phyloP scores from a whole-genome alignment of 2,329 filamentous ascomycete species.

The Lasiodiplodia gonubiensis region DNA sequence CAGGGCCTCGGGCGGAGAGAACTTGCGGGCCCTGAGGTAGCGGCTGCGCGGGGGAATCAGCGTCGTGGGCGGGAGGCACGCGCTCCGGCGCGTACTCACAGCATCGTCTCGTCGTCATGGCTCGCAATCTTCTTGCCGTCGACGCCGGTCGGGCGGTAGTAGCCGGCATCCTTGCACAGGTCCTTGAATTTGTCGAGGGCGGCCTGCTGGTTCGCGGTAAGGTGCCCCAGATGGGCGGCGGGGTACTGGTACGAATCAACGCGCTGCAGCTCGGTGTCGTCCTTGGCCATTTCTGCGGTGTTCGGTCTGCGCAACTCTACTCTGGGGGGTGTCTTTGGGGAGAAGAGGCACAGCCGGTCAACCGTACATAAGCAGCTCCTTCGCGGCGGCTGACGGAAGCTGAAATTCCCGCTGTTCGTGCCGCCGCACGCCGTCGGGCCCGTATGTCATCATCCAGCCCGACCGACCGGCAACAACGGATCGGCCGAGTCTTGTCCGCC shows the following conservation, averaged over 20 bases:
- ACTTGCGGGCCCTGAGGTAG: slow-evolving; percentile 84
- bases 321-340: neutral
- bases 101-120: slow-evolving; percentile 74
- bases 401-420: slow-evolving; percentile 7
- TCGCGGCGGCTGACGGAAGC: slow-evolving; percentile 22
- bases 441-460: slow-evolving; percentile 21
- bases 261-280: slow-evolving; percentile 38
- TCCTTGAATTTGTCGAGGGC: slow-evolving; percentile 75
- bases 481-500: slow-evolving; percentile 19
- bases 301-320: neutral
- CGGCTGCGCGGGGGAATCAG: slow-evolving; percentile 60
- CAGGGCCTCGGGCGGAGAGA: slow-evolving; percentile 76
- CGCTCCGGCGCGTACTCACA: slow-evolving; percentile 56
- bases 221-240: slow-evolving; percentile 78
- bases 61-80: neutral
- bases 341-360: neutral
- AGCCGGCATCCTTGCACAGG: slow-evolving; percentile 67
- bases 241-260: slow-evolving; percentile 64
- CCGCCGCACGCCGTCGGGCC: slow-evolving; percentile 12
- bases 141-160: slow-evolving; percentile 59
- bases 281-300: slow-evolving; percentile 17
- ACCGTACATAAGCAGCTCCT: slow-evolving; percentile 18
- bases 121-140: slow-evolving; percentile 53
- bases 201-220: slow-evolving; percentile 70
- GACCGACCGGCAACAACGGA: slow-evolving; percentile 8